Conservation (phyloP, 1,139 yeast genomes). For the Magnusiomyces paraingens region DNA sequence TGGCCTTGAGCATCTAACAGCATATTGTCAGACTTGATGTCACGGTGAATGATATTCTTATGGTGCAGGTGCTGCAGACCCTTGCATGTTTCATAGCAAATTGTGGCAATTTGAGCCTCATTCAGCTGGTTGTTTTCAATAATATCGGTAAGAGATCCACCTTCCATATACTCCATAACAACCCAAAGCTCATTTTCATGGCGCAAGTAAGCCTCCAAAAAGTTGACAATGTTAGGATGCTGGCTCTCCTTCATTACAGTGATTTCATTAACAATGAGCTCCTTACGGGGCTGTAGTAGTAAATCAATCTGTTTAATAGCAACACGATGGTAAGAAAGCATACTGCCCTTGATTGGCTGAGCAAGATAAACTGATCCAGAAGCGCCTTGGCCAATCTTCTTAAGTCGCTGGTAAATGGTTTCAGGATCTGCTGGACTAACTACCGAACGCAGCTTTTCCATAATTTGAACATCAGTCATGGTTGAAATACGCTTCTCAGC, state of each 20-base stretch:
- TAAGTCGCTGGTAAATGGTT: slow-evolving; percentile 76
- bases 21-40: slow-evolving; percentile 92
- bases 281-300: slow-evolving; percentile 92
- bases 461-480: slow-evolving; percentile 78
- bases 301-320: slow-evolving; percentile 96
- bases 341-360: slow-evolving; percentile 44
- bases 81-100: slow-evolving; percentile 83
- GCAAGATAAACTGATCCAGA: slow-evolving; percentile 94
- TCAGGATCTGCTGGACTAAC: slow-evolving; percentile 81
- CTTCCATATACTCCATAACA: slow-evolving; percentile 94
- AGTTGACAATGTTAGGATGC: slow-evolving; percentile 89
- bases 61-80: slow-evolving; percentile 89
- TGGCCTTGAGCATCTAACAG: slow-evolving; percentile 78
- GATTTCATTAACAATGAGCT: slow-evolving; percentile 86
- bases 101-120: slow-evolving; percentile 87
- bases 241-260: slow-evolving; percentile 88
- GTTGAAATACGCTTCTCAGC: slow-evolving; percentile 59
- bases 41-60: slow-evolving; percentile 91
- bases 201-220: slow-evolving; percentile 73
- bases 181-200: slow-evolving; percentile 66
- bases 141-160: slow-evolving; percentile 82
- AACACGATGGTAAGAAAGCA: slow-evolving; percentile 30
- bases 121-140: slow-evolving; percentile 65
- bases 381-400: slow-evolving; percentile 99
- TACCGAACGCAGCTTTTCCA: slow-evolving; percentile 77